phyloP scores from a whole-genome alignment of 2,329 filamentous ascomycete species.

The Acarospora socialis region DNA sequence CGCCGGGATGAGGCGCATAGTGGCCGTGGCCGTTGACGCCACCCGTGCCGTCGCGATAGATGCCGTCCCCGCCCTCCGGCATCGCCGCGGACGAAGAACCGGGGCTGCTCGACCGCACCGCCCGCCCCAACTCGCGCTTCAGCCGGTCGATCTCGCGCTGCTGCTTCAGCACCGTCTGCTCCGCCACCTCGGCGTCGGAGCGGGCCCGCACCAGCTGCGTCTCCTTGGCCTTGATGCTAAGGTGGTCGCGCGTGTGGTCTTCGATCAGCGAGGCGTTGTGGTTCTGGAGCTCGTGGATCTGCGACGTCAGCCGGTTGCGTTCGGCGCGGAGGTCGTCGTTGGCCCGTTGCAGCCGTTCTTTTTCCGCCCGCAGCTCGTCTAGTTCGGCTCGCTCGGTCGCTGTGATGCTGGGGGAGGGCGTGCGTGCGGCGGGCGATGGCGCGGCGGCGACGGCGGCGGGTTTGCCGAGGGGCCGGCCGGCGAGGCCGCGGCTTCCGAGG shows the following conservation, averaged over 20 bases:
- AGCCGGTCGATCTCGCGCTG: constrained; percentile 81
- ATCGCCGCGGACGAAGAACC: constrained; percentile 44
- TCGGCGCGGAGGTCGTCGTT: constrained; percentile 73
- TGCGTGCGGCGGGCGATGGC: constrained; percentile 36
- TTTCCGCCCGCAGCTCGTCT: constrained; percentile 71
- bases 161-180: constrained; percentile 71
- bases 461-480: constrained; percentile 72
- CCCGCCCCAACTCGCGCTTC: constrained; percentile 62
- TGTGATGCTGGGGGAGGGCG: constrained; percentile 51
- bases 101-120: constrained; percentile 29
- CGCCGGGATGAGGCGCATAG: constrained; percentile 18
- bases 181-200: constrained; percentile 77
- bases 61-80: constrained; percentile 44
- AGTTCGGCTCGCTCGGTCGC: constrained; percentile 82
- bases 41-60: constrained; percentile 41
- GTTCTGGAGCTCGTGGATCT: constrained; percentile 88
- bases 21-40: constrained; percentile 16
- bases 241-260: constrained; percentile 85
- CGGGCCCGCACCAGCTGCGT: constrained; percentile 87
- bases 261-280: constrained; percentile 95
- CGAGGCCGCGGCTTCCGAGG: constrained; percentile 61
- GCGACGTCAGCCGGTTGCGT: constrained; percentile 64
- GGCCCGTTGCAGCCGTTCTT: constrained; percentile 60
- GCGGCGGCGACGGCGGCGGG: constrained; percentile 41
- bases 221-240: constrained; percentile 97